Evolutionary conservation across 768 basidiomycete genomes (phyloP), one percentile per base, ranked within the genome.

Genomic region (Leccinellum rugosiceps): DNA sequence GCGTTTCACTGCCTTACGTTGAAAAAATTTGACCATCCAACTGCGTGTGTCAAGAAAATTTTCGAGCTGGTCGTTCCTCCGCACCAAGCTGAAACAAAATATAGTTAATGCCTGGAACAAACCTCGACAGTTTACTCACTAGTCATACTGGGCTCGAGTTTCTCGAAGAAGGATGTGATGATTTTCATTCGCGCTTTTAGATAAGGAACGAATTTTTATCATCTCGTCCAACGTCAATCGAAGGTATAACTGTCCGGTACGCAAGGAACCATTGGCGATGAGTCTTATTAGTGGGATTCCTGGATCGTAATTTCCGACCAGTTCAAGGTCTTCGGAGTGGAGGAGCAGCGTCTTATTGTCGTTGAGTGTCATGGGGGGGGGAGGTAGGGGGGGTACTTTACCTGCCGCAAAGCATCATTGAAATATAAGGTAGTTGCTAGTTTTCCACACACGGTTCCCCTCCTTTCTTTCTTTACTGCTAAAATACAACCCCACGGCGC

Each of bases 301-400:
- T 5, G 50, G 50, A 46, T 63, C 54, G 44, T 53, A 50, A 1
- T 53, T 32, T 3, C 15, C 53, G 21, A 49, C 38, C 0, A 41
- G 44, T 1, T 60, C 62, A 21, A 63, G 54, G 21, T 48, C 38
- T 7, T 28, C 3, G 15, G 50, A 5, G 6, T 47, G 3, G 23
- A 45, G n/a, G 46, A 63, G 47, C 9, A 62, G 31, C 6, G 32
- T 53, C 30, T 59, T 28, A 13, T 35, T 1, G n/a, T 49, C n/a
- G 31, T 53, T 25, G 9, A 57, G 32, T 47, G n/a, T n/a, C 61
- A 64, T 63, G 52, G 35, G 46, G 28, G 56, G 53, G 53, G 45
- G 13, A n/a, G n/a, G n/a, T n/a, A n/a, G n/a, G n/a, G 19, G 32
- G 3, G 41, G 26, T 41, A 43, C 34, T 34, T 34, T n/a, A 21